phyloP scores from a whole-genome alignment of 371 early-diverging fungal species.

The Rozella allomycis region DNA sequence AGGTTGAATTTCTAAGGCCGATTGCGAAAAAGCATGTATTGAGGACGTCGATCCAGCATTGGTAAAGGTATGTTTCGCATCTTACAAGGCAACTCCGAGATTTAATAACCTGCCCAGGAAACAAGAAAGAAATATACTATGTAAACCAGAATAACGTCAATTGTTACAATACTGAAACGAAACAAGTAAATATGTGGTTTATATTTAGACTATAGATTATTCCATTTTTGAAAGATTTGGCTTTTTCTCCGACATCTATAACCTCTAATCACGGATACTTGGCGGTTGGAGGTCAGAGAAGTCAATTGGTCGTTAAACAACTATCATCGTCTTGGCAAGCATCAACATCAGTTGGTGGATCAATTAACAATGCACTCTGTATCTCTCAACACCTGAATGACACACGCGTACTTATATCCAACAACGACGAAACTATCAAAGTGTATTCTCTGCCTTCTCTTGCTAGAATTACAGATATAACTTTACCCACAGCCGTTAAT shows the following conservation, averaged over 20 bases:
- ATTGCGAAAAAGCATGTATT: constrained; percentile 16
- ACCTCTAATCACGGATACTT: constrained; percentile 42
- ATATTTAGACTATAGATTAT: constrained; percentile 8
- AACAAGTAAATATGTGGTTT: constrained; percentile 11
- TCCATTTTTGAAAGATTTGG: constrained; percentile 34
- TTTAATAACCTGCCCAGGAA: constrained; percentile 43
- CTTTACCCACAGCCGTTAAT: constrained; percentile 62
- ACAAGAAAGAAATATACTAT: constrained; percentile 27
- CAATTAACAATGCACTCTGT: constrained; percentile 73
- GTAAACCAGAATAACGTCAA: constrained; percentile 35
- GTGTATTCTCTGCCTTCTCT: constrained; percentile 51
- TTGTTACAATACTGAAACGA: constrained; percentile 35
- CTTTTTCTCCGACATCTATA: constrained; percentile 60
- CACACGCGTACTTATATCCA: constrained; percentile 54
- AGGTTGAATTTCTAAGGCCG: too few relatives aligned
- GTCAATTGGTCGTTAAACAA: constrained; percentile 57
- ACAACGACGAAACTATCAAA: constrained; percentile 82
- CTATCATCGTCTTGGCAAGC: constrained; percentile 44
- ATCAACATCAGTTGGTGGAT: constrained; percentile 49
- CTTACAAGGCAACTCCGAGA: constrained; percentile 69
- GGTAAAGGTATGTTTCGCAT: constrained; percentile 7
- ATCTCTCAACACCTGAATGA: constrained; percentile 41
- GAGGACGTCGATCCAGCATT: constrained; percentile 29
- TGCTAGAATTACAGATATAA: constrained; percentile 37
- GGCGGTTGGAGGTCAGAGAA: constrained; percentile 72